Percentiles rank a stretch among this genome's conserved stretches.
phyloP scores from a whole-genome alignment of 257 asterid species.

The Echites panduratus region DNA sequence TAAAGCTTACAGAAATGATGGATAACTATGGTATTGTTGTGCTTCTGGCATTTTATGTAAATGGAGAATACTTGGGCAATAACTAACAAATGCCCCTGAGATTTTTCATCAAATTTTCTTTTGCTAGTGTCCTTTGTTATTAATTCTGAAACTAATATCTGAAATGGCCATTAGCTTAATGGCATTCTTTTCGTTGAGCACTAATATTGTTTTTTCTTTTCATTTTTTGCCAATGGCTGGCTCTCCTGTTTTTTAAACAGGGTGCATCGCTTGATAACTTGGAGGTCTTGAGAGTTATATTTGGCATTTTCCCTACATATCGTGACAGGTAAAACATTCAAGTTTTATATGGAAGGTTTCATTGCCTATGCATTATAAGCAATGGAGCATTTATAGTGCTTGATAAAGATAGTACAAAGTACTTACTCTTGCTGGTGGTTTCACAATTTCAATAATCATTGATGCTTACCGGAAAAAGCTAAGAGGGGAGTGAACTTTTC shows the following conservation, averaged over 20 bases:
- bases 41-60: too few species aligned
- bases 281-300: conserved; percentile 77
- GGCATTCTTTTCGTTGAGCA: neutral
- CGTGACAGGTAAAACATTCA: conserved; percentile 62
- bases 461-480: neutral
- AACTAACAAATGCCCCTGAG: too few species aligned
- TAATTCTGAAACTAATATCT: neutral
- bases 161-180: neutral
- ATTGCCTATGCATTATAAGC: neutral
- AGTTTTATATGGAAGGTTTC: neutral
- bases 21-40: too few species aligned
- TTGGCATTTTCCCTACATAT: conserved; percentile 88
- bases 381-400: neutral
- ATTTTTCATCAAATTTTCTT: too few species aligned
- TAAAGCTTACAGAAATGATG: too few species aligned
- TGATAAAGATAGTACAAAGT: too few species aligned
- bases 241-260: conserved; percentile 28
- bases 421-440: neutral
- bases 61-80: too few species aligned
- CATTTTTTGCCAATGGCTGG: neutral
- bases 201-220: neutral
- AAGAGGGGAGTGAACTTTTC: too few species aligned
- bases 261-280: conserved; percentile 55
- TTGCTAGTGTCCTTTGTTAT: too few species aligned
- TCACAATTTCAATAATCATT: neutral